A percentile compares a stretch with the other conserved stretches of the same genome.
These are phyloP conservation scores for Pterocarpus macrocarpus DNA, from an alignment of 306 rosid species.

Conservation along the genomic window DNA sequence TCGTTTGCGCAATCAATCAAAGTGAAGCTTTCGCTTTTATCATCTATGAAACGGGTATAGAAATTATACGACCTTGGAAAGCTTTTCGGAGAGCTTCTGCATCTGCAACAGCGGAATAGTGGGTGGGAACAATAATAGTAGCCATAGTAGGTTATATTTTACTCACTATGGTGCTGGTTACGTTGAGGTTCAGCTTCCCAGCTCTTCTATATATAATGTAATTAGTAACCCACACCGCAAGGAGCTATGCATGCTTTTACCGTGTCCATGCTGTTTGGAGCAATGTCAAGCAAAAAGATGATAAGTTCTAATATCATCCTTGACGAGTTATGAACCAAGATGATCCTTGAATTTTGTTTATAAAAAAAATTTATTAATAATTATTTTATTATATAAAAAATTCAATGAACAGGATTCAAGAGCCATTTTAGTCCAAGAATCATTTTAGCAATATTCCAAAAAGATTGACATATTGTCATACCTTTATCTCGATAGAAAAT, in stretches of 20 bases:
- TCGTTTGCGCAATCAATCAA: neutral
- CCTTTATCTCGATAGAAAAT: too few species aligned
- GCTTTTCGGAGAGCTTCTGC: slow-evolving; percentile 72
- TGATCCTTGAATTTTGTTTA: too few species aligned
- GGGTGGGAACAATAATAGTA: slow-evolving; percentile 51
- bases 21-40: neutral
- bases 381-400: too few species aligned
- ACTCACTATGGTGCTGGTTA: neutral
- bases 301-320: neutral
- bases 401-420: neutral
- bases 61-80: slow-evolving; percentile 52
- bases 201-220: slow-evolving; percentile 40
- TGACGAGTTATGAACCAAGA: too few species aligned
- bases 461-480: too few species aligned
- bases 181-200: slow-evolving; percentile 18
- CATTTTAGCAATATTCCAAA: too few species aligned
- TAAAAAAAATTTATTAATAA: too few species aligned
- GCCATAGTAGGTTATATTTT: slow-evolving; percentile 59
- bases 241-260: neutral
- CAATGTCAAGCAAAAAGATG: slow-evolving; percentile 6
- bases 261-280: neutral
- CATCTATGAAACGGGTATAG: neutral
- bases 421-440: neutral
- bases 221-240: slow-evolving; percentile 10
- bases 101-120: slow-evolving; percentile 59